A percentile compares a stretch with the other conserved stretches of the same genome.
Conservation (phyloP, 169 alveolate genomes). For the Plasmodium billcollinsi region DNA sequence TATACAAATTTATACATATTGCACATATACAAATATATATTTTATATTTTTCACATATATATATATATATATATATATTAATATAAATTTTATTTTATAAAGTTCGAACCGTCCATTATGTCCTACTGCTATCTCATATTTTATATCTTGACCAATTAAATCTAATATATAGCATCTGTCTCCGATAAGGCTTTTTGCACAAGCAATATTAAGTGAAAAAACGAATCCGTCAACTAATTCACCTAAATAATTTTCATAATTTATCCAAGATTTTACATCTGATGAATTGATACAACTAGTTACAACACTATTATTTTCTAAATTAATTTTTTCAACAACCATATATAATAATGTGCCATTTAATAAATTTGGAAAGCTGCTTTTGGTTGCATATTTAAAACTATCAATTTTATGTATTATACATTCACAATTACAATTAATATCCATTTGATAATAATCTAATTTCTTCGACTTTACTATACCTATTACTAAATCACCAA, state of each 20-base stretch:
- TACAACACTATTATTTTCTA: constrained; percentile 67
- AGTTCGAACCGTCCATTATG: constrained; percentile 83
- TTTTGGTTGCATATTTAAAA: constrained; percentile 84
- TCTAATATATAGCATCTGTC: constrained; percentile 80
- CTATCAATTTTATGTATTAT: constrained; percentile 81
- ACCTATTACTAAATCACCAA: constrained; percentile 86
- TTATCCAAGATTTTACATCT: constrained; percentile 84
- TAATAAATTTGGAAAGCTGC: constrained; percentile 80
- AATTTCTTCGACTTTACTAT: constrained; percentile 80
- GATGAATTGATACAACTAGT: constrained; percentile 80
- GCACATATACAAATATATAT: constrained; percentile 5
- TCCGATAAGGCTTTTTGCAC: constrained; percentile 55
- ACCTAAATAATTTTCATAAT: constrained; percentile 85
- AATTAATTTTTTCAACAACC: constrained; percentile 77
- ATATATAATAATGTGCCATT: constrained; percentile 79
- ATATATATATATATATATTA: not conserved
- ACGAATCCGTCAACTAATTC: constrained; percentile 81
- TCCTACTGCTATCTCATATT: constrained; percentile 85
- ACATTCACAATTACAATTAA: constrained; percentile 81
- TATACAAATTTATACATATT: constrained; percentile 35
- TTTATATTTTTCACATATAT: not conserved
- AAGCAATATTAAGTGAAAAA: constrained; percentile 78
- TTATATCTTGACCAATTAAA: constrained; percentile 75
- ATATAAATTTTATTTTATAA: not conserved
- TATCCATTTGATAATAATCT: constrained; percentile 83